A percentile compares a stretch with the other conserved stretches of the same genome.
Conservation (phyloP, 305 asterid genomes). For the Euphrasia arctica region DNA sequence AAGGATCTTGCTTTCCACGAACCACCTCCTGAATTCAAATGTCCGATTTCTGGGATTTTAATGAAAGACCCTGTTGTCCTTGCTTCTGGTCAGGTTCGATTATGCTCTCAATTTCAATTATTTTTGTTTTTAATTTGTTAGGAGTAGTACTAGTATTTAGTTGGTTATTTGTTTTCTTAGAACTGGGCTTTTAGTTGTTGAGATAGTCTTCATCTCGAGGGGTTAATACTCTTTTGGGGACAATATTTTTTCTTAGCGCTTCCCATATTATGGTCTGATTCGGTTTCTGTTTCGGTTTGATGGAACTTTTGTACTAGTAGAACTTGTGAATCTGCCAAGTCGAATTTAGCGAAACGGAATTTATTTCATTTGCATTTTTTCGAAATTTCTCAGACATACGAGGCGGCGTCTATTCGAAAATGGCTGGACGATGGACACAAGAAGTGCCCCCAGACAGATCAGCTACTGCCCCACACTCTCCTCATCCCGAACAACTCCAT, state of each 20-base stretch:
- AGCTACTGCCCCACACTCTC: conserved; percentile 29
- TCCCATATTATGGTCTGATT: neutral
- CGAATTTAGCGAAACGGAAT: neutral
- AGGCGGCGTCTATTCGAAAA: conserved; percentile 30
- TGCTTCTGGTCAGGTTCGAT: conserved; percentile 56
- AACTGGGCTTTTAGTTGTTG: neutral
- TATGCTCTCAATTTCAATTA: neutral
- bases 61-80: conserved; percentile 58
- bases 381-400: conserved; percentile 41
- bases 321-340: too few species aligned
- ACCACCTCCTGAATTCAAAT: conserved; percentile 40
- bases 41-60: conserved; percentile 46
- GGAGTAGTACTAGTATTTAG: too few species aligned
- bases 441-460: conserved; percentile 35
- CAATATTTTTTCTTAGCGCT: too few species aligned
- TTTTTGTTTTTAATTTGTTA: neutral
- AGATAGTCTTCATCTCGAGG: neutral
- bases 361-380: neutral
- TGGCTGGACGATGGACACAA: conserved; percentile 41
- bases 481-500: conserved; percentile 41
- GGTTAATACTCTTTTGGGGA: too few species aligned
- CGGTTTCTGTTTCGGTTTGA: neutral
- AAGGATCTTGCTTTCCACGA: conserved; percentile 13
- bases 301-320: neutral
- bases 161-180: too few species aligned